Base-by-base conservation (phyloP, 1,139 yeast species). In the Suhomyces anneliseae region DNA sequence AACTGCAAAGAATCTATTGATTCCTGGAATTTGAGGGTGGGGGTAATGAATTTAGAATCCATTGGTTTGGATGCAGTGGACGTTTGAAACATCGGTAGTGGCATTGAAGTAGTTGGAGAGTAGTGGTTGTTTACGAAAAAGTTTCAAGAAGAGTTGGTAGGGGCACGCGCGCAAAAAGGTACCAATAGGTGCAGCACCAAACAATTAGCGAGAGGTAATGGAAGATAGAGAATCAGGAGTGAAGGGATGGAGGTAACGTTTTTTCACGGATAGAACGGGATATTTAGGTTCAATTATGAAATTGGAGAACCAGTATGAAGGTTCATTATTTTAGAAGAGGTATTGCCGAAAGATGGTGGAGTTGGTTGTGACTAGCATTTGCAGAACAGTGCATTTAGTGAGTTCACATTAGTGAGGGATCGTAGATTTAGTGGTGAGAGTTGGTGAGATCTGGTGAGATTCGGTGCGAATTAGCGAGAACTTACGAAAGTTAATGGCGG, bases 71-170 rank as follows among this genome's bases (percentile, higher is more conserved):
- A 42, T 37, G 44, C 31, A 33, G 45, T 39, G 34, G 40, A 42
- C 37, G 44, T 27, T 80, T 86, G 62, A 81, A 76, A 43, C 97
- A 90, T 64, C 32, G 32, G 32, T 29, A 29, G 32, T 9, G 32
- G 32, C 32, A 29, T 29, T 29, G 32, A 11, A 11, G 7, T 29
- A 6, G 83, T 92, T 72, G 76, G 70, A 10, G 27, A 40, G 36
- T 39, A 38, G 36, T 38, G 42, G 45, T 46, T 46, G 49, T 46
- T 46, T 46, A 46, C 49, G 49, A 46, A 46, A 46, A 46, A 38
- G 43, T 43, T 46, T 46, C 45, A 24, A 36, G 44, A 10, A 42
- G 44, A 42, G 41, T 42, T 45, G 45, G 49, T 43, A 34, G 29
- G 36, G 36, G 43, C 49, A 46, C 49, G 46, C 49, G 46, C 42